Evolutionary conservation across 192 early-diverging fungal species (phyloP).

Genomic region (Rhizophagus clarus): DNA sequence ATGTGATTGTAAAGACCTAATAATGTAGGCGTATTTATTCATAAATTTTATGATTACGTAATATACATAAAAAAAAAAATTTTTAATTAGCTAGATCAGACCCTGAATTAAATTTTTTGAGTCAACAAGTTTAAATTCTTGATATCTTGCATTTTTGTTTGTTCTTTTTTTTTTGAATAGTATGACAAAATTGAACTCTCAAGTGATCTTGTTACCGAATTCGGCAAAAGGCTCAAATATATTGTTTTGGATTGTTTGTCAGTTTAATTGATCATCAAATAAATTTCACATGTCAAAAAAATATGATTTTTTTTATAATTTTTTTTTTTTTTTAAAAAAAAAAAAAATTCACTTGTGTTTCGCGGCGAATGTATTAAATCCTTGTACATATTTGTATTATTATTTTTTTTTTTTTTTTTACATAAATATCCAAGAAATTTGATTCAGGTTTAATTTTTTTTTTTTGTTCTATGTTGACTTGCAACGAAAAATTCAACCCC

Average conservation of each 20-base stretch:
- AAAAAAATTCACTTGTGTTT: background rate
- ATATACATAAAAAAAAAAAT: too few relatives aligned
- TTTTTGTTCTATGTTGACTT: constrained; percentile 10
- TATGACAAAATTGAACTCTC: too few relatives aligned
- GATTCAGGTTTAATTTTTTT: background rate
- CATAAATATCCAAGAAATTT: constrained; percentile 18
- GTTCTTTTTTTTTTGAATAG: too few relatives aligned
- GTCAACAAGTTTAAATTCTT: background rate
- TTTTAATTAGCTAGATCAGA: background rate
- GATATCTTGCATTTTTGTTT: background rate
- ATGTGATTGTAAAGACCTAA: background rate
- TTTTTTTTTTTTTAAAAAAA: background rate
- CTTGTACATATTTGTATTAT: constrained; percentile 1
- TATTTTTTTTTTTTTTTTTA: background rate
- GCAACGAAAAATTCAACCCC: constrained; percentile 8
- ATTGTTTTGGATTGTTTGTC: background rate
- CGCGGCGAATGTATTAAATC: background rate
- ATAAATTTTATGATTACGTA: background rate
- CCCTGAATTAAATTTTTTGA: background rate
- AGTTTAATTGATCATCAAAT: background rate
- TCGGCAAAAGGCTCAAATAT: background rate
- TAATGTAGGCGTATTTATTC: background rate
- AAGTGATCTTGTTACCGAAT: too few relatives aligned
- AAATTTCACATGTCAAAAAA: constrained; percentile 27
- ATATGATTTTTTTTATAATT: constrained; percentile 4